phyloP scores from a whole-genome alignment of 345 rosid genomes.

The Brassica carinata region DNA sequence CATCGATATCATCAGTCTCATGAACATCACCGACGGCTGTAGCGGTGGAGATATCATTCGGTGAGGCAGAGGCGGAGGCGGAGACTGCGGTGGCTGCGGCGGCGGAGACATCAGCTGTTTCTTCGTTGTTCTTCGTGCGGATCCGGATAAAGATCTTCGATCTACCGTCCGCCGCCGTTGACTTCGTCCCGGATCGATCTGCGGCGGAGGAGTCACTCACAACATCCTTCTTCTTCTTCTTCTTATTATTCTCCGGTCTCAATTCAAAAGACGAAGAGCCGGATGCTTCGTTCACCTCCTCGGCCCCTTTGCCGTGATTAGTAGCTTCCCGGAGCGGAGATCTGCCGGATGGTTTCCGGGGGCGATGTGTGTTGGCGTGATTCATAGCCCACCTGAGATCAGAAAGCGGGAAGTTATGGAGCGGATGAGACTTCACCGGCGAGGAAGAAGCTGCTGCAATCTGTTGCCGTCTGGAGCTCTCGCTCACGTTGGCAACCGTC shows the following conservation, averaged over 20 bases:
- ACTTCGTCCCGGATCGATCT: slow-evolving; percentile 43
- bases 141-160: slow-evolving; percentile 56
- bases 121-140: slow-evolving; percentile 43
- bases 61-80: neutral
- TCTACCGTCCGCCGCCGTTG: slow-evolving; percentile 42
- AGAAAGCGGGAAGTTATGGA: slow-evolving; percentile 66
- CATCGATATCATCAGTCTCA: slow-evolving; percentile 26
- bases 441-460: slow-evolving; percentile 62
- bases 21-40: slow-evolving; percentile 7
- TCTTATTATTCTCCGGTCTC: slow-evolving; percentile 30
- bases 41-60: slow-evolving; percentile 10
- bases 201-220: slow-evolving; percentile 23
- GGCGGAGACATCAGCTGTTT: slow-evolving; percentile 35
- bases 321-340: slow-evolving; percentile 42
- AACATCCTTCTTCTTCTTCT: slow-evolving; percentile 14
- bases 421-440: slow-evolving; percentile 56
- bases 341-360: slow-evolving; percentile 48
- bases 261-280: slow-evolving; percentile 29
- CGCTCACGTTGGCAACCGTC: slow-evolving; percentile 19
- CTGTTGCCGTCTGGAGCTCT: slow-evolving; percentile 37
- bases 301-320: slow-evolving; percentile 9
- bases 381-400: slow-evolving; percentile 65
- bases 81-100: neutral
- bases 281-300: slow-evolving; percentile 33
- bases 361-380: slow-evolving; percentile 46